These are phyloP conservation scores for Debaryomyces psychrophilus DNA, from an alignment of 1,139 yeast genomes.

Conservation along the genomic window DNA sequence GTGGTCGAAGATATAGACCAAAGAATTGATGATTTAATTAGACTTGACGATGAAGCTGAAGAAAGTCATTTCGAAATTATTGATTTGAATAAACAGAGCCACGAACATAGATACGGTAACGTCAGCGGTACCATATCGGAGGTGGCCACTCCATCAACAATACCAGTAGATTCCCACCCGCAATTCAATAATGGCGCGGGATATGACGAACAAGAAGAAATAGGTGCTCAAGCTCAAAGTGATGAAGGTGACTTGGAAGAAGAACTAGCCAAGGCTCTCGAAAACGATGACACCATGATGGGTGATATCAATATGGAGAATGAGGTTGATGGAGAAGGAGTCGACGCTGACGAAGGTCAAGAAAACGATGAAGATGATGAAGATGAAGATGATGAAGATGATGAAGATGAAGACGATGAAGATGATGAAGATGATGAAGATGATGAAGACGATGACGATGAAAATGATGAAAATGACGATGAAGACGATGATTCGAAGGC, in stretches of 20 bases:
- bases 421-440: conserved; percentile 36
- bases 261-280: conserved; percentile 47
- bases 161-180: conserved; percentile 12
- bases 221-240: conserved; percentile 23
- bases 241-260: conserved; percentile 38
- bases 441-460: conserved; percentile 32
- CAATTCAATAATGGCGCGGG: conserved; percentile 34
- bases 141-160: conserved; percentile 22
- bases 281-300: conserved; percentile 17
- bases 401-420: conserved; percentile 28
- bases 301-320: conserved; percentile 15
- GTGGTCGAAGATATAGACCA: conserved; percentile 71
- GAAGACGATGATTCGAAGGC: conserved; percentile 34
- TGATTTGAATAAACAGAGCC: conserved; percentile 45
- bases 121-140: conserved; percentile 29
- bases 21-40: conserved; percentile 74
- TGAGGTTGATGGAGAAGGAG: conserved; percentile 19
- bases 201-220: conserved; percentile 33
- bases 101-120: conserved; percentile 18
- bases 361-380: conserved; percentile 17
- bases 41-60: conserved; percentile 82
- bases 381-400: conserved; percentile 20
- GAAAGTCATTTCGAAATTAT: conserved; percentile 78
- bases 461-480: conserved; percentile 29
- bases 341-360: conserved; percentile 11